Conservation (phyloP, 257 asterid species). For the Voacanga thouarsii region DNA sequence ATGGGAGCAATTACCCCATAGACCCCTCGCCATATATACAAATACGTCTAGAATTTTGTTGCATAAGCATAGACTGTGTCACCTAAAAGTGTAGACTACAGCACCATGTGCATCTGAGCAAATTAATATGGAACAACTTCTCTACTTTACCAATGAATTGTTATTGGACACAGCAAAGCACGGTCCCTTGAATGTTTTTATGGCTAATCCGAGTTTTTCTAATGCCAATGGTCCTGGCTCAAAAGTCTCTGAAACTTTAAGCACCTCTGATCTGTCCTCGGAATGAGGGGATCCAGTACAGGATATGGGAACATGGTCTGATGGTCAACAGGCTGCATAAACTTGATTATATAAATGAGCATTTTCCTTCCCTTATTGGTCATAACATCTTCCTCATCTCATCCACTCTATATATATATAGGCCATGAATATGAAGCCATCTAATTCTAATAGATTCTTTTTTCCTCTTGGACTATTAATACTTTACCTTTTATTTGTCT, state of each 20-base stretch:
- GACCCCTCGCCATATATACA: too few species aligned
- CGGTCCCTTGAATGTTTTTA: not conserved
- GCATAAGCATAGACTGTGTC: too few species aligned
- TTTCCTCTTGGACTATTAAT: not conserved
- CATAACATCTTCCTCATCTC: not conserved
- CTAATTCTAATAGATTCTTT: not conserved
- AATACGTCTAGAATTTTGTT: too few species aligned
- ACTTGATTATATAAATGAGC: not conserved
- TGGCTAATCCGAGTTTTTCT: not conserved
- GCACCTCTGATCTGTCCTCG: not conserved
- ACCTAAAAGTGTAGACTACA: too few species aligned
- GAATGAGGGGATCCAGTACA: not conserved
- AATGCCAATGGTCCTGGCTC: not conserved
- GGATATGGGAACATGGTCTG: too few species aligned
- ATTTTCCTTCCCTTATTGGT: not conserved
- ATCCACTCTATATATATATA: too few species aligned
- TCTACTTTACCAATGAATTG: too few species aligned
- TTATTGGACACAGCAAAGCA: not conserved
- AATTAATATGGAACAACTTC: not conserved
- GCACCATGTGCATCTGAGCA: too few species aligned
- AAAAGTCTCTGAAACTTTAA: not conserved
- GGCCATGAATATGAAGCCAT: not conserved
- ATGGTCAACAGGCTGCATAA: not conserved
- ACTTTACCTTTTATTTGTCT: not conserved
- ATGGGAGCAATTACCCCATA: too few species aligned